phyloP scores from a whole-genome alignment of 768 basidiomycete species.

The Lactarius akahatsu region DNA sequence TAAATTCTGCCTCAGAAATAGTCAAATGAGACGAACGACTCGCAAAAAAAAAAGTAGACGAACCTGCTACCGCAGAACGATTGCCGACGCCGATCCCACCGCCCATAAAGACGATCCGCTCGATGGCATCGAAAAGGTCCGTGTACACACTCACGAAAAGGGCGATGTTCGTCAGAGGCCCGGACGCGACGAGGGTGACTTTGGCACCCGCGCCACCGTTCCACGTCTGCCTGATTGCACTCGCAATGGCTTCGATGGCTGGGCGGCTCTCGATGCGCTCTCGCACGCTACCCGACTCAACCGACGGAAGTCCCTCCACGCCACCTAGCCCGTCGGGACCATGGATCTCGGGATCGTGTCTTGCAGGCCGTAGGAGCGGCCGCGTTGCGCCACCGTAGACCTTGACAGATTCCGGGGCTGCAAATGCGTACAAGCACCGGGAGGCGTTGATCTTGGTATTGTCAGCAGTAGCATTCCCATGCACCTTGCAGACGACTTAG shows the following conservation, averaged over 20 bases:
- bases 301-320: slow-evolving; percentile 68
- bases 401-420: slow-evolving; percentile 53
- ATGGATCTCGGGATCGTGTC: slow-evolving; percentile 76
- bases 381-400: slow-evolving; percentile 69
- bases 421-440: slow-evolving; percentile 72
- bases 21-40: neutral
- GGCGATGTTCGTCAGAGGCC: slow-evolving; percentile 80
- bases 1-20: slow-evolving; percentile 56
- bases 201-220: slow-evolving; percentile 56
- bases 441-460: slow-evolving; percentile 73
- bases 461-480: slow-evolving; percentile 71
- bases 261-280: slow-evolving; percentile 50
- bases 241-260: slow-evolving; percentile 71
- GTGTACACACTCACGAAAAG: slow-evolving; percentile 45
- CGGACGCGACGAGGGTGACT: slow-evolving; percentile 70
- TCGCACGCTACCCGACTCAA: slow-evolving; percentile 48
- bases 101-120: slow-evolving; percentile 85
- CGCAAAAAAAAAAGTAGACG: slow-evolving; percentile 22
- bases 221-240: slow-evolving; percentile 54
- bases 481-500: slow-evolving; percentile 49
- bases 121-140: slow-evolving; percentile 52
- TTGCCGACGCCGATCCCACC: slow-evolving; percentile 88
- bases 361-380: slow-evolving; percentile 62
- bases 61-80: slow-evolving; percentile 70
- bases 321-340: slow-evolving; percentile 82